These are phyloP conservation scores for Scedosporium minutisporum DNA, from an alignment of 2,329 filamentous ascomycete genomes.

Conservation along the genomic window DNA sequence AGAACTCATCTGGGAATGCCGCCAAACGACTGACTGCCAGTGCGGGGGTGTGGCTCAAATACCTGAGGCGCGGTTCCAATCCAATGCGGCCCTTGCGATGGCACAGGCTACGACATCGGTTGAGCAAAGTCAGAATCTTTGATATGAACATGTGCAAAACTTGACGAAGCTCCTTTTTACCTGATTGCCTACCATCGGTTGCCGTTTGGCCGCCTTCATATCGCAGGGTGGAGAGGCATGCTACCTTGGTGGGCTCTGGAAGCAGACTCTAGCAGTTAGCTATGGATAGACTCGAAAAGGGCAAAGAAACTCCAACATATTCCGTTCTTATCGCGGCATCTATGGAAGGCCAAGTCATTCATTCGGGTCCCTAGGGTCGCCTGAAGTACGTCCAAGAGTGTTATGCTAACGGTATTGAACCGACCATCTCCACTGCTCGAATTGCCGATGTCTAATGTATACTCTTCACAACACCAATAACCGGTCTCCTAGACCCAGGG, in stretches of 20 bases:
- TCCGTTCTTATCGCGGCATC: background rate
- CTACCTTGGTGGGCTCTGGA: constrained; percentile 12
- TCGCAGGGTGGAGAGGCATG: background rate
- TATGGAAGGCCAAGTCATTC: background rate
- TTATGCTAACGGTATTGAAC: background rate
- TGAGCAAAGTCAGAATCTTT: background rate
- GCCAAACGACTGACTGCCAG: constrained; percentile 10
- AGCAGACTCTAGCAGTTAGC: constrained; percentile 9
- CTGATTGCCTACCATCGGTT: background rate
- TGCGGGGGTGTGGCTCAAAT: constrained; percentile 7
- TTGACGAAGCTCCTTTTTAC: background rate
- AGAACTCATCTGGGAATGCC: constrained; percentile 13
- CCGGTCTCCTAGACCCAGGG: background rate
- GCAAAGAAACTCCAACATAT: constrained; percentile 6
- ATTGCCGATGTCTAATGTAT: background rate
- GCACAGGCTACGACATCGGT: background rate
- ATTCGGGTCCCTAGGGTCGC: background rate
- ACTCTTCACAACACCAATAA: background rate
- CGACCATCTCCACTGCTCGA: background rate
- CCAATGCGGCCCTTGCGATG: constrained; percentile 1
- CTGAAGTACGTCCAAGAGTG: background rate
- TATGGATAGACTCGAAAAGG: constrained; percentile 5
- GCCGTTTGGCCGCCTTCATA: background rate
- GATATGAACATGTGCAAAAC: background rate
- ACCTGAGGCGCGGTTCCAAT: constrained; percentile 3